Evolutionary conservation across 2,329 filamentous ascomycete species (phyloP), one percentile per base, ranked within the genome.

Genomic region (Amylocarpus encephaloides): DNA sequence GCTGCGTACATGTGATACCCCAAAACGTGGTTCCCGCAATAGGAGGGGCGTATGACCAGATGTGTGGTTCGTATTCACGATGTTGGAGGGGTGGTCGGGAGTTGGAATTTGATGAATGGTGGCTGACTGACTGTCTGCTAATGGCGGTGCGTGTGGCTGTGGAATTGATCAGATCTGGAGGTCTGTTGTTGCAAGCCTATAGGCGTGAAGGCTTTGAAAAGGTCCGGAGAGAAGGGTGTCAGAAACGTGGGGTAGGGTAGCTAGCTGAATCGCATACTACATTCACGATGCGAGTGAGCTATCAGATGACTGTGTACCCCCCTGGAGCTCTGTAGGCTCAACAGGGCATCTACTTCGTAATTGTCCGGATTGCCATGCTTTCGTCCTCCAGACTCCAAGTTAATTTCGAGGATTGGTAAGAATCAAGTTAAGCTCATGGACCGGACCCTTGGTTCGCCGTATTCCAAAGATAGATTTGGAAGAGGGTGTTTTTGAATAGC

Each of bases 1-100:
- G 39, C 42, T 33, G 22, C 12, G 30, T 33, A 49, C 48, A 46
- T 22, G 48, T 50, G 43, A 50, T 50, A 50, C 42, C 11, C 13
- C n/a, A 45, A 46, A 50, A 50, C 43, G 43, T 46, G 48, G 48
- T 19, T 26, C n/a, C 19, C 19, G n/a, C 6, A 29, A 46, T n/a
- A 45, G 35, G 22, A n/a, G 26, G 42, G 42, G 19, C 43, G 43
- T 26, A 45, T 50, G 48, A 50, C 34, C 48, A 39, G 29, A 13
- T 30, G 18, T 22, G 44, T 42, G 35, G 34, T 50, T 50, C 32
- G 40, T 45, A 32, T 40, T 29, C 3, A 16, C 10, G 40, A 33
- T 12, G 12, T 33, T 10, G 16, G 12, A 43, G 32, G 35, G 12
- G 47, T 29, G 18, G 16, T 42, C 36, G 43, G 18, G 18, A 46